A percentile compares a stretch with the other conserved stretches of the same genome.
Evolutionary conservation across 2,329 filamentous ascomycete genomes (phyloP).

Genomic region (Calonectria henricotiae): DNA sequence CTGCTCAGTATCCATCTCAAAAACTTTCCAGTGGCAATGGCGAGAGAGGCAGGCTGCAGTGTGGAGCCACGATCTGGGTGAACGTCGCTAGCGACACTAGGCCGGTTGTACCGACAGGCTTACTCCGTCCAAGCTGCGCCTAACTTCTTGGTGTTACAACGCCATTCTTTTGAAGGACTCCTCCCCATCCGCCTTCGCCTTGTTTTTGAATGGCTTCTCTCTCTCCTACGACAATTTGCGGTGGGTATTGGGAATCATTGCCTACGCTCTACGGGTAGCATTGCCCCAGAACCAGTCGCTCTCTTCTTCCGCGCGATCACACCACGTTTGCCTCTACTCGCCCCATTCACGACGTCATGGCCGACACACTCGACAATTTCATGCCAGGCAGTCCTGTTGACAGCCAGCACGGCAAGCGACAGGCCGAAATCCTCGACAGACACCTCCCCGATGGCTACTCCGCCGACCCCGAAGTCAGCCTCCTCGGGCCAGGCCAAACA

Average conservation of each 20-base stretch:
- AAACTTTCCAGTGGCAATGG: slow-evolving; percentile 15
- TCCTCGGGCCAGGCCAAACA: slow-evolving; percentile 44
- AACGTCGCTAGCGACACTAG: slow-evolving; percentile 13
- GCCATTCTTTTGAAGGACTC: slow-evolving; percentile 14
- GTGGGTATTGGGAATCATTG: slow-evolving; percentile 6
- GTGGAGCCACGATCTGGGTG: slow-evolving; percentile 13
- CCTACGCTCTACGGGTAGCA: slow-evolving; percentile 8
- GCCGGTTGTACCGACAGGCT: slow-evolving; percentile 13
- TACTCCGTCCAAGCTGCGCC: slow-evolving; percentile 21
- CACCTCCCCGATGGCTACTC: slow-evolving; percentile 61
- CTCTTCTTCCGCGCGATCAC: neutral
- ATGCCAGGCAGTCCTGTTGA: slow-evolving; percentile 49
- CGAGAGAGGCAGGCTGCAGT: slow-evolving; percentile 3
- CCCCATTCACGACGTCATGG: slow-evolving; percentile 46
- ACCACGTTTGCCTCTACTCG: neutral
- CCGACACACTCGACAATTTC: slow-evolving; percentile 47
- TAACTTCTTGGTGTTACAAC: slow-evolving; percentile 19
- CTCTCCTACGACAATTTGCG: slow-evolving; percentile 3
- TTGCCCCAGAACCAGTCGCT: neutral
- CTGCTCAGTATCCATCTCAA: neutral
- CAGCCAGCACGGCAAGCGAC: slow-evolving; percentile 52
- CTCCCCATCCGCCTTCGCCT: neutral
- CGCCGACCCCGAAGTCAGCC: slow-evolving; percentile 59
- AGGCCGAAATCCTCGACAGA: slow-evolving; percentile 59
- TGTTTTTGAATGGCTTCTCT: slow-evolving; percentile 20